Base-by-base conservation (phyloP, 2,329 filamentous ascomycete genomes). In the Endothia cerciana region DNA sequence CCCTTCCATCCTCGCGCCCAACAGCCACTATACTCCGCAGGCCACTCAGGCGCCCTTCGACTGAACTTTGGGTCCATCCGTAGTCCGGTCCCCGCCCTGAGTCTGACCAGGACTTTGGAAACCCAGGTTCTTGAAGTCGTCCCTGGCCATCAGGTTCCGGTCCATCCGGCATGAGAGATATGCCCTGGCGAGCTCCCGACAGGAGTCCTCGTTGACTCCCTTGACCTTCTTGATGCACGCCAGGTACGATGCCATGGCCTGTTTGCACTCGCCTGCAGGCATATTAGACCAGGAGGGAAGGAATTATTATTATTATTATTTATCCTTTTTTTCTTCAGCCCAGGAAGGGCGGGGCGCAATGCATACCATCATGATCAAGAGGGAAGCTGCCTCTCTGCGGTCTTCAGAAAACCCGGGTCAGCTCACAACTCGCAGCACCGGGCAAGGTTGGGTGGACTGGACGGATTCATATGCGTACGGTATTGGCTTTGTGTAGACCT, bases 81-180 rank as follows among this genome's bases (percentile, higher is more conserved):
- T 19, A 11, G 57, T 15, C n/a, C 10, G 15, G n/a, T 40, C 55
- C 10, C 33, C 33, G n/a, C 22, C 40, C 28, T 22, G 11, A 41
- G 19, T 28, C 57, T 59, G 74, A 28, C 70, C 65, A 11, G 71
- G 59, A 38, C 87, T 83, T 6, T 82, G 80, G 72, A 97, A 95
- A 0, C 95, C 95, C 49, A 99, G 82, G 74, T 99, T 99, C 78
- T 91, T 93, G 78, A 98, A 95, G 67, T 97, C 92, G 74, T 99
- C 95, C 71, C 87, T 92, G 8, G 94, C 94, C 95, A 99, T 99
- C 40, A 99, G 82, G 75, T 98, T 97, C 71, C 93, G 93, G 88
- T 98, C 94, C 95, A 99, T 99, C 59, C 95, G 88, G 78, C 95
- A 99, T 60, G 87, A 82, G 63, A 99, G 82, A 77, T 99, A 99